These are phyloP conservation scores for Xanthoparmelia taractica DNA, from an alignment of 495 filamentous ascomycete species.

Conservation along the genomic window DNA sequence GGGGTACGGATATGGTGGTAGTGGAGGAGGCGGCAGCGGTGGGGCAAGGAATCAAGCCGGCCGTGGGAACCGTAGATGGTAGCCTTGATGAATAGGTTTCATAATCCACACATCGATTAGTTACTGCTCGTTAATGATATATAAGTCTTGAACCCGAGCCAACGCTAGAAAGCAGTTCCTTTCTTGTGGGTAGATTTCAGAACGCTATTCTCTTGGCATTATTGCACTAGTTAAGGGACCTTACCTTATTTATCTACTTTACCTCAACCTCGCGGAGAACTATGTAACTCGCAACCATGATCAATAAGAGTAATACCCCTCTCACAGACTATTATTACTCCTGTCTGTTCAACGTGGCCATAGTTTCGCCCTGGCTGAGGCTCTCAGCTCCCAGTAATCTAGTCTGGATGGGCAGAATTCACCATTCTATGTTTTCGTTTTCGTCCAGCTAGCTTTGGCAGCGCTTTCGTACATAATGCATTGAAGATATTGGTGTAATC, in stretches of 20 bases:
- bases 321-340: background rate
- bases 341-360: background rate
- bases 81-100: background rate
- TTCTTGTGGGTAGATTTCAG: background rate
- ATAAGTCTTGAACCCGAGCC: too few species aligned
- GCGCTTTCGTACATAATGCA: background rate
- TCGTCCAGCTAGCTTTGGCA: background rate
- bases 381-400: background rate
- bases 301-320: background rate
- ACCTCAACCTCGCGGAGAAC: background rate
- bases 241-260: background rate
- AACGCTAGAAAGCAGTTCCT: too few species aligned
- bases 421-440: background rate
- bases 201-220: slow-evolving; percentile 2
- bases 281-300: background rate
- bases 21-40: slow-evolving; percentile 33
- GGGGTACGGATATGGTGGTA: slow-evolving; percentile 45
- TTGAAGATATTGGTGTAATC: background rate
- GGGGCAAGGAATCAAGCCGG: slow-evolving; percentile 40
- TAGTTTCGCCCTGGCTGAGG: background rate
- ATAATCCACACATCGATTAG: background rate
- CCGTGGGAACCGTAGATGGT: slow-evolving; percentile 22
- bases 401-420: background rate
- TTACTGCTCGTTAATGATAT: background rate
- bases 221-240: too few species aligned